These are phyloP conservation scores for Hyaloscypha variabilis DNA, from an alignment of 495 filamentous ascomycete species.

Conservation along the genomic window DNA sequence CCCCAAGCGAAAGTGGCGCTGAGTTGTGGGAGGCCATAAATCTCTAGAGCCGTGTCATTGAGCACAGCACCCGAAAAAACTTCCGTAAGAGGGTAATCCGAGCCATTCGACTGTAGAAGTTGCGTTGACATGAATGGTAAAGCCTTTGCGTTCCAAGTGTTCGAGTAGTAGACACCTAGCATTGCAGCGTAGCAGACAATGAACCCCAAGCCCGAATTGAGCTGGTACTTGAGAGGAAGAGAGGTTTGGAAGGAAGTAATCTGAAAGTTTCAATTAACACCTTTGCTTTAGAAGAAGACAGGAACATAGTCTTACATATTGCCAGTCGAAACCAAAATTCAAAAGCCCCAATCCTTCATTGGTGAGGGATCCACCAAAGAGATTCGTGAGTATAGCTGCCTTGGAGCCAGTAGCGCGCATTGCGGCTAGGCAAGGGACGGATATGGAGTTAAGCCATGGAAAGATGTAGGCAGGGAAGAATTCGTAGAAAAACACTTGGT, in stretches of 20 bases:
- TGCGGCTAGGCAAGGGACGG: constrained; percentile 57
- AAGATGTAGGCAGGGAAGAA: constrained; percentile 59
- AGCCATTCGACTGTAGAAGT: constrained; percentile 38
- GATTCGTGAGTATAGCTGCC: constrained; percentile 51
- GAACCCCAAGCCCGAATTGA: constrained; percentile 9
- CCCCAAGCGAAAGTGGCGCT: constrained; percentile 44
- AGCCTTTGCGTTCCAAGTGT: constrained; percentile 48
- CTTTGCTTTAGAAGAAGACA: too few relatives aligned
- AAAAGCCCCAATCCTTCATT: constrained; percentile 50
- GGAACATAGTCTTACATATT: too few relatives aligned
- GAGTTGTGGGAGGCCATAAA: constrained; percentile 45
- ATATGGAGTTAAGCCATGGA: constrained; percentile 55
- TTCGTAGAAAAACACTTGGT: constrained; percentile 53
- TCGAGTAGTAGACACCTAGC: constrained; percentile 40
- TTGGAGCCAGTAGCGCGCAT: constrained; percentile 36
- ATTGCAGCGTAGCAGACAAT: constrained; percentile 14
- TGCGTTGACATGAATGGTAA: constrained; percentile 53
- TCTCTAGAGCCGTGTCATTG: constrained; percentile 34
- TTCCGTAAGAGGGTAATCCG: constrained; percentile 46
- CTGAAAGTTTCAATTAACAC: too few relatives aligned
- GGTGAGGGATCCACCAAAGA: constrained; percentile 56
- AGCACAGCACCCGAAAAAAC: constrained; percentile 43
- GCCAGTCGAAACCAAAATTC: constrained; percentile 48
- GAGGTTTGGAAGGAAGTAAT: constrained; percentile 22
- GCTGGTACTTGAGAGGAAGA: constrained; percentile 20